phyloP scores from a whole-genome alignment of 768 basidiomycete genomes.

The Hirschioporus abietinus region DNA sequence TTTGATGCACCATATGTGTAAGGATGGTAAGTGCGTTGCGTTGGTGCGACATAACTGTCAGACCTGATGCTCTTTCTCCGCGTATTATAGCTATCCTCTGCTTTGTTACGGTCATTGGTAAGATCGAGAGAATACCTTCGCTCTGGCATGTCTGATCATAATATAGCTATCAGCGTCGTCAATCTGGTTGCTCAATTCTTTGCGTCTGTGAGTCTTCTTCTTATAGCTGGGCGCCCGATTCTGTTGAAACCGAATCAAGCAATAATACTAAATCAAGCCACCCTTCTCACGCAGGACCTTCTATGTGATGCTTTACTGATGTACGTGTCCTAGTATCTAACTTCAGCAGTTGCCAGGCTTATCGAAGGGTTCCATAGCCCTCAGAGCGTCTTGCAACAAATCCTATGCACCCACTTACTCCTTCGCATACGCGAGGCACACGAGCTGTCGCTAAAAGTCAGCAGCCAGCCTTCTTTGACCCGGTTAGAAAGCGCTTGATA shows the following conservation, averaged over 20 bases:
- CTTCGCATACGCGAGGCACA: not conserved
- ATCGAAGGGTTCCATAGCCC: not conserved
- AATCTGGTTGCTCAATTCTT: not conserved
- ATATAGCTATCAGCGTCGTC: not conserved
- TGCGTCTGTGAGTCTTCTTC: not conserved
- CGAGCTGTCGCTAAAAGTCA: not conserved
- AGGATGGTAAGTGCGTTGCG: not conserved
- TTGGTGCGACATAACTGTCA: not conserved
- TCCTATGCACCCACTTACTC: not conserved
- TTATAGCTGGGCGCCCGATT: too few relatives aligned
- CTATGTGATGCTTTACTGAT: not conserved
- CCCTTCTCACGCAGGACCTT: not conserved
- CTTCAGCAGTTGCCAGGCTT: not conserved
- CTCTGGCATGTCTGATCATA: not conserved
- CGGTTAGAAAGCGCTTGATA: not conserved
- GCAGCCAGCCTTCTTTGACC: not conserved
- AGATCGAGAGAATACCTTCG: not conserved
- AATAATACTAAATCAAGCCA: too few relatives aligned
- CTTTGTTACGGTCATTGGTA: not conserved
- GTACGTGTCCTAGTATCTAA: not conserved
- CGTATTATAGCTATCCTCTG: not conserved
- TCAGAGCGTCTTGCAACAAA: not conserved
- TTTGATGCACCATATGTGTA: not conserved
- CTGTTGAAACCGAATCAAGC: too few relatives aligned
- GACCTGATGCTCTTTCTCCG: not conserved